These are phyloP conservation scores for Chlorella variabilis DNA, from an alignment of 163 green algal species.

Conservation along the genomic window DNA sequence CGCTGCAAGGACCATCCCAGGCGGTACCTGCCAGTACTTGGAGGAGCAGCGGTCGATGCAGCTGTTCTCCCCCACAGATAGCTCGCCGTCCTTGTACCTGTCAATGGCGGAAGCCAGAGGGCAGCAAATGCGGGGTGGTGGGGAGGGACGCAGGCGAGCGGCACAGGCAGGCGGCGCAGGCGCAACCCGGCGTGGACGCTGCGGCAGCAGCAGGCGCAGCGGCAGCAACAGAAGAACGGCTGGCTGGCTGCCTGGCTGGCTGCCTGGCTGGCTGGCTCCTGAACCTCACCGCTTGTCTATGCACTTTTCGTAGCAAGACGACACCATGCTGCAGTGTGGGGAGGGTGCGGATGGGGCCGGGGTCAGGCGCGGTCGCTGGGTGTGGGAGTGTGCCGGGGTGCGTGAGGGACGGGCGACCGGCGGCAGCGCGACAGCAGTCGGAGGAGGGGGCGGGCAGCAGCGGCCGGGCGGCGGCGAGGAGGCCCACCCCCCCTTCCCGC, in stretches of 20 bases:
- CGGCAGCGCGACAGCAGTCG: no score
- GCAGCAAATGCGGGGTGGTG: no score
- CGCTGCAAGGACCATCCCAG: no score
- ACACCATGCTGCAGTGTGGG: constrained; percentile 80
- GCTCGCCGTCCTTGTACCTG: constrained; percentile 94
- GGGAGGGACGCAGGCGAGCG: background rate
- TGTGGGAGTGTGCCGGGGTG: no score
- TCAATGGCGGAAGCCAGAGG: background rate
- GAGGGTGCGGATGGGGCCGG: no score
- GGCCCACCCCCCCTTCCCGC: background rate
- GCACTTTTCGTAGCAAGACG: constrained; percentile 86
- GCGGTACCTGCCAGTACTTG: constrained; percentile 99
- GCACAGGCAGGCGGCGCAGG: no score
- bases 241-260: no score
- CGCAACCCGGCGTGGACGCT: no score
- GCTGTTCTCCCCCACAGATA: constrained; percentile 96
- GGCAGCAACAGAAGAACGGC: background rate
- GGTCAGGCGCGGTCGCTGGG: no score
- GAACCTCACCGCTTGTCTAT: constrained; percentile 71
- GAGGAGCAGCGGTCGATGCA: constrained; percentile 93
- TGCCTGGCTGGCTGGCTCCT: background rate
- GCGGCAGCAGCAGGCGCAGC: background rate
- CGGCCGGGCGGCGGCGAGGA: background rate
- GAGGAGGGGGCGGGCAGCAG: background rate
- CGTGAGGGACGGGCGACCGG: no score